Percentiles rank a stretch among this genome's conserved stretches.
These are phyloP conservation scores for Aphanomyces astaci DNA, from an alignment of 352 stramenopile genomes.

Conservation along the genomic window DNA sequence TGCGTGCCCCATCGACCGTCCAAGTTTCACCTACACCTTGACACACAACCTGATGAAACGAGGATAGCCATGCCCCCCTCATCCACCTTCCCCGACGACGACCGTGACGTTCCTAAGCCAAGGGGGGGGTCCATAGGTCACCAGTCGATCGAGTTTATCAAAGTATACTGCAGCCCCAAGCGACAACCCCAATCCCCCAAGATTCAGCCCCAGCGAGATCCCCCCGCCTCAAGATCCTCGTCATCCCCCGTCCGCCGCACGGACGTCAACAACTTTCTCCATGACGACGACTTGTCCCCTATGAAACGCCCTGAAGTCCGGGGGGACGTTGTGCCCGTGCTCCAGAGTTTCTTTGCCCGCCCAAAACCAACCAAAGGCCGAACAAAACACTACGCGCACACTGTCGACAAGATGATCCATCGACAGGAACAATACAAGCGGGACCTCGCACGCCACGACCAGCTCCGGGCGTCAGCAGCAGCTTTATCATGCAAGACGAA, in stretches of 20 bases:
- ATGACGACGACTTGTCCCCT: conserved; percentile 4
- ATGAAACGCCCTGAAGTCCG: not conserved
- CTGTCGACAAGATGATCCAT: conserved; percentile 17
- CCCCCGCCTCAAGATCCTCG: not conserved
- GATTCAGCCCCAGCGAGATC: conserved; percentile 5
- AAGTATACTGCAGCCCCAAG: conserved; percentile 23
- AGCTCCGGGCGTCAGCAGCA: not conserved
- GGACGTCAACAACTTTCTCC: not conserved
- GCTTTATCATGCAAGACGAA: not conserved
- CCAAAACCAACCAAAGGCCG: not conserved
- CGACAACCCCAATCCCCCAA: not conserved
- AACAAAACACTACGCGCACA: not conserved
- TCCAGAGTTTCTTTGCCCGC: conserved; percentile 20
- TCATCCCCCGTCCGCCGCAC: not conserved
- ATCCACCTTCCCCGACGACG: not conserved
- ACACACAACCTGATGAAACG: not conserved
- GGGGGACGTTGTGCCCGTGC: conserved; percentile 6
- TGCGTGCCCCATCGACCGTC: not conserved
- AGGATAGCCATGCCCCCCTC: conserved; percentile 20
- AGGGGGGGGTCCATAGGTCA: not conserved
- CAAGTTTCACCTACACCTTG: not conserved
- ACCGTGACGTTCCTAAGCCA: not conserved
- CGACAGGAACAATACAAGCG: conserved; percentile 23
- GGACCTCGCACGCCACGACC: conserved; percentile 18
- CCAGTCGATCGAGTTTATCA: conserved; percentile 17